Evolutionary conservation across 805 yeast genomes (phyloP).

Genomic region (Danielia oregonensis): DNA sequence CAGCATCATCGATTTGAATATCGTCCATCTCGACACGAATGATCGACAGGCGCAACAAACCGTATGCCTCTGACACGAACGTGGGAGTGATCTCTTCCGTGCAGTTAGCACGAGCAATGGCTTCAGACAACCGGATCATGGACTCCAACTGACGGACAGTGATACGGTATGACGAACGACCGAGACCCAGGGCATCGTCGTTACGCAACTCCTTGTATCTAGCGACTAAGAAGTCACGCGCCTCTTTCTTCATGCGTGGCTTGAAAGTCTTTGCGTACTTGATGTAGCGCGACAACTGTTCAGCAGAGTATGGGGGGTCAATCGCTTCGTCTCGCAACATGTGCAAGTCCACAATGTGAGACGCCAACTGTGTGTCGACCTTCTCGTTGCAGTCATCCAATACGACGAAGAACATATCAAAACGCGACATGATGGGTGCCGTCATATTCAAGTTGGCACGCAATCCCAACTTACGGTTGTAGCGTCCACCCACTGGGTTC

Average conservation of each 20-base stretch:
- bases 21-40: constrained; percentile 94
- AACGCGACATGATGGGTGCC: constrained; percentile 98
- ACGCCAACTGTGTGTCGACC: constrained; percentile 84
- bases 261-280: constrained; percentile 90
- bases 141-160: constrained; percentile 97
- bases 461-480: constrained; percentile 80
- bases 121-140: constrained; percentile 89
- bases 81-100: constrained; percentile 79
- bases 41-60: constrained; percentile 82
- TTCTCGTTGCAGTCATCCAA: constrained; percentile 92
- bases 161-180: constrained; percentile 83
- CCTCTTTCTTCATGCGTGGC: constrained; percentile 80
- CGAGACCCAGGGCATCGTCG: constrained; percentile 87
- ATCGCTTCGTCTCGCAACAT: constrained; percentile 89
- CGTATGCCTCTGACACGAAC: constrained; percentile 92
- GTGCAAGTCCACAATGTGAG: constrained; percentile 89
- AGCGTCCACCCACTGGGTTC: constrained; percentile 95
- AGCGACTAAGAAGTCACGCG: constrained; percentile 70
- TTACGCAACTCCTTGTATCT: constrained; percentile 82
- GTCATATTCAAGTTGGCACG: constrained; percentile 90
- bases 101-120: constrained; percentile 95
- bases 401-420: constrained; percentile 91
- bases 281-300: constrained; percentile 83
- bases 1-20: constrained; percentile 67
- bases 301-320: constrained; percentile 83